A percentile compares a stretch with the other conserved stretches of the same genome.
Evolutionary conservation across 495 filamentous ascomycete genomes (phyloP).

Genomic region (Penicillium tannophilum): DNA sequence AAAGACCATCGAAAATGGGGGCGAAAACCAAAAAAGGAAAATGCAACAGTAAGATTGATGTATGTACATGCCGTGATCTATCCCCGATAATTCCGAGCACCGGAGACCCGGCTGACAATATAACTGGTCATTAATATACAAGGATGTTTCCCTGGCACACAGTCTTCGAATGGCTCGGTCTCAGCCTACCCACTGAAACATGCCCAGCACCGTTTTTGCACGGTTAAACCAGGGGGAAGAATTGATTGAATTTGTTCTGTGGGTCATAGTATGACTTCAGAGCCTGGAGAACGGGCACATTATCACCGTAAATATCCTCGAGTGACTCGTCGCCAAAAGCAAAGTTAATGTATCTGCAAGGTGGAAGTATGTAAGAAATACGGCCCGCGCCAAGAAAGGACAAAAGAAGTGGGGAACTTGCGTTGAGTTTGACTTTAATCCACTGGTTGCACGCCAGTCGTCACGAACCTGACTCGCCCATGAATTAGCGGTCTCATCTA

Average conservation of each 20-base stretch:
- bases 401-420: conserved; percentile 16
- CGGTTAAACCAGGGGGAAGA: neutral
- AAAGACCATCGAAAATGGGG: too few relatives aligned
- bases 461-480: conserved; percentile 3
- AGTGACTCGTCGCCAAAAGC: conserved; percentile 6
- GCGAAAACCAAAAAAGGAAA: too few relatives aligned
- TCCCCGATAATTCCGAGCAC: too few relatives aligned
- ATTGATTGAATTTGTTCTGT: conserved; percentile 8
- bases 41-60: too few relatives aligned
- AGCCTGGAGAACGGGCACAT: conserved; percentile 1
- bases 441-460: neutral
- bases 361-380: conserved; percentile 15
- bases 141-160: too few relatives aligned
- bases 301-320: conserved; percentile 6
- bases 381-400: conserved; percentile 1
- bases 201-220: too few relatives aligned
- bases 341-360: conserved; percentile 9
- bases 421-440: neutral
- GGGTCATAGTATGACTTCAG: conserved; percentile 9
- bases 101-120: too few relatives aligned
- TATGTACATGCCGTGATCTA: too few relatives aligned
- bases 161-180: too few relatives aligned
- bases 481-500: neutral
- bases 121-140: too few relatives aligned
- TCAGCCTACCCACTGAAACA: too few relatives aligned